phyloP scores from a whole-genome alignment of 2,329 filamentous ascomycete species.

The Diaporthe citri region DNA sequence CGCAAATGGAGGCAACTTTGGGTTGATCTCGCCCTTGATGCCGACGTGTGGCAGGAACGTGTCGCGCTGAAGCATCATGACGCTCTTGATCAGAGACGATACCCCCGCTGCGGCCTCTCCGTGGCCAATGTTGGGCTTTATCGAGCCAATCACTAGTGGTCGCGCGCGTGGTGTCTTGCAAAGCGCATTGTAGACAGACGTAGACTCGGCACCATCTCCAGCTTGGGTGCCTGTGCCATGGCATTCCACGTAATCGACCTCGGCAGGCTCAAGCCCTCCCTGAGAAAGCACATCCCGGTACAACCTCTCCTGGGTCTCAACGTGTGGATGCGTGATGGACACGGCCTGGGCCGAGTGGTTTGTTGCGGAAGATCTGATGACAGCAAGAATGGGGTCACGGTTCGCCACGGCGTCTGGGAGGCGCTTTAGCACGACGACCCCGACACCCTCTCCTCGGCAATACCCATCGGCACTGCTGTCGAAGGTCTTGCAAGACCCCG shows the following conservation, averaged over 20 bases:
- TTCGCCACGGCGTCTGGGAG: slow-evolving; percentile 60
- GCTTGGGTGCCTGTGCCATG: slow-evolving; percentile 91
- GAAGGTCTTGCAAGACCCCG: slow-evolving; percentile 51
- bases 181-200: slow-evolving; percentile 73
- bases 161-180: slow-evolving; percentile 37
- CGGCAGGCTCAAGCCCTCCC: slow-evolving; percentile 79
- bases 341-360: slow-evolving; percentile 73
- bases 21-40: slow-evolving; percentile 42
- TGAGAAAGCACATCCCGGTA: slow-evolving; percentile 78
- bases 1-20: slow-evolving; percentile 44
- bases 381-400: slow-evolving; percentile 54
- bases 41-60: slow-evolving; percentile 41
- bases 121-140: slow-evolving; percentile 56
- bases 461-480: slow-evolving; percentile 59
- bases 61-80: slow-evolving; percentile 41
- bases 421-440: slow-evolving; percentile 60
- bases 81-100: slow-evolving; percentile 41
- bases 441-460: slow-evolving; percentile 63
- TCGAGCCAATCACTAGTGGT: slow-evolving; percentile 72
- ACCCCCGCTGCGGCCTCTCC: slow-evolving; percentile 41
- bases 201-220: slow-evolving; percentile 85
- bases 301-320: slow-evolving; percentile 78
- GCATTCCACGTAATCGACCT: slow-evolving; percentile 88
- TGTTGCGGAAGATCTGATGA: slow-evolving; percentile 61
- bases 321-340: slow-evolving; percentile 73